Evolutionary conservation across 805 yeast genomes (phyloP).

Genomic region (Candida pseudofarinosa): DNA sequence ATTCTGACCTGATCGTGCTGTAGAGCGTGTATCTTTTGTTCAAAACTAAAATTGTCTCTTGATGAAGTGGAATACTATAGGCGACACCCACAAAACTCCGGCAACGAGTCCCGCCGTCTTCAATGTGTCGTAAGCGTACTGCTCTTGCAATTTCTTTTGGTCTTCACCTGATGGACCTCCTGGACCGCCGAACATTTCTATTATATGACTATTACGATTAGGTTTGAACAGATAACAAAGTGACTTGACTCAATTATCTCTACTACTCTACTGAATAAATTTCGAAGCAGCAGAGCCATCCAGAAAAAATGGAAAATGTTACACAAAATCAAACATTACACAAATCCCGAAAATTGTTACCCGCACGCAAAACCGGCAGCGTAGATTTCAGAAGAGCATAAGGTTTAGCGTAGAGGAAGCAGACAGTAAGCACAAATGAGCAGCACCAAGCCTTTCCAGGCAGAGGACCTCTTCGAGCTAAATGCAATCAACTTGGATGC

Average conservation of each 20-base stretch:
- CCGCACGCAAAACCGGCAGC: too few relatives aligned
- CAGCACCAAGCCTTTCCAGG: conserved; percentile 80
- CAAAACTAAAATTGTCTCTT: conserved; percentile 41
- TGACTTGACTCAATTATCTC: too few relatives aligned
- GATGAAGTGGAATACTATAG: conserved; percentile 52
- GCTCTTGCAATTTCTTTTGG: conserved; percentile 63
- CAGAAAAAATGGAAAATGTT: neutral
- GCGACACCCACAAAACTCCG: conserved; percentile 57
- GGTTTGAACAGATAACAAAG: neutral
- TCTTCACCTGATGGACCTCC: conserved; percentile 52
- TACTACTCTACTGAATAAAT: too few relatives aligned
- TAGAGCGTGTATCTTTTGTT: neutral
- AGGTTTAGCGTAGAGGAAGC: too few relatives aligned
- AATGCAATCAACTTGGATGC: conserved; percentile 82
- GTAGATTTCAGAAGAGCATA: too few relatives aligned
- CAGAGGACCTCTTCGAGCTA: conserved; percentile 72
- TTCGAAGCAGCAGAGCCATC: neutral
- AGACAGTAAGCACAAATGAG: conserved; percentile 53
- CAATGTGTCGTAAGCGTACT: conserved; percentile 56
- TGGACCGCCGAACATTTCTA: conserved; percentile 47
- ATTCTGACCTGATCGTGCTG: neutral
- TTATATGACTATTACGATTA: neutral
- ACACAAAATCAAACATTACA: neutral
- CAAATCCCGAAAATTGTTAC: too few relatives aligned
- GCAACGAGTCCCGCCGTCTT: conserved; percentile 59